Conservation (phyloP, 2,329 filamentous ascomycete genomes). For the Neopestalotiopsis sp. region DNA sequence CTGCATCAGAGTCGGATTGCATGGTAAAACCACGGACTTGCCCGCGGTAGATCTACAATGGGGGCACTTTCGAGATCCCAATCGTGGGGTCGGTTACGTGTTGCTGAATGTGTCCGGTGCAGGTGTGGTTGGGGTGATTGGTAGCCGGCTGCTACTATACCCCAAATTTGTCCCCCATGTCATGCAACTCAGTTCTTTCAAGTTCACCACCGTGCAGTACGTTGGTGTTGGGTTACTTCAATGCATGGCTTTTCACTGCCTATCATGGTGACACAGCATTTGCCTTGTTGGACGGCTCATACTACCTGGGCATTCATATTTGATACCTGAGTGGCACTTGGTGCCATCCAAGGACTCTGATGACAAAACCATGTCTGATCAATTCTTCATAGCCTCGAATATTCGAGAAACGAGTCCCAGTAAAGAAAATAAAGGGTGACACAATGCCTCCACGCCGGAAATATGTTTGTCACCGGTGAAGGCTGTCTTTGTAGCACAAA, state of each 20-base stretch:
- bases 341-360: no score
- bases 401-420: no score
- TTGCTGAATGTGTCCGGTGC: neutral
- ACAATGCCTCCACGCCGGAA: no score
- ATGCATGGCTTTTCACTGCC: neutral
- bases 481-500: no score
- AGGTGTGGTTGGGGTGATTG: neutral
- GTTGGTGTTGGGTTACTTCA: neutral
- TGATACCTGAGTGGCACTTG: no score
- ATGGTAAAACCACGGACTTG: neutral
- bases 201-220: neutral
- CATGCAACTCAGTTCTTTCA: neutral
- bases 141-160: neutral
- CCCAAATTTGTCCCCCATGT: constrained; percentile 1
- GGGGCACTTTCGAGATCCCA: neutral
- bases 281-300: neutral
- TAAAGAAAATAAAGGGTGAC: no score
- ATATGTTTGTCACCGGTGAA: no score
- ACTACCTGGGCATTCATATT: neutral
- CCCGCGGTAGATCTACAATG: neutral
- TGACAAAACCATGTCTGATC: no score
- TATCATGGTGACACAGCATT: neutral
- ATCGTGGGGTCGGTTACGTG: constrained; percentile 1
- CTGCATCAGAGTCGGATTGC: neutral
- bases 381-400: no score